Base-by-base conservation (phyloP, 2,329 filamentous ascomycete species). In the Nemania sp. region DNA sequence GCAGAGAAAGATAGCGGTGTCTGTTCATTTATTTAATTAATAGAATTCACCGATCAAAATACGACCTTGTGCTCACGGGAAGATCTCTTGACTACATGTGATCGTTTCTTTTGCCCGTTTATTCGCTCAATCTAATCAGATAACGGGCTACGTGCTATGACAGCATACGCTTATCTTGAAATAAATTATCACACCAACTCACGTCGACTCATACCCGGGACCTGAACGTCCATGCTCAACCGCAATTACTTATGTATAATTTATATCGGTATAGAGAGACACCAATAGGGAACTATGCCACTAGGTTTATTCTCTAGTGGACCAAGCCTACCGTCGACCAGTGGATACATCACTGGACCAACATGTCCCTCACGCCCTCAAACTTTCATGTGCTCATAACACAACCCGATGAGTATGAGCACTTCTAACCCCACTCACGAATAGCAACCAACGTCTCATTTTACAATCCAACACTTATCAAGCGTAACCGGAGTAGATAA, bases 161-260 rank as follows among this genome's bases (percentile, higher is more conserved):
- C 41, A 35, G 6, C 6, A 11, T 11, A 35, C 32, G 15, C n/a
- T n/a, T 20, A 45, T 45, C 41, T n/a, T 4, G 18, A 45, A 45
- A 45, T 45, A 45, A 20, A 45, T 45, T 45, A 45, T 8, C 41
- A 45, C 41, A n/a, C 41, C 41, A 45, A n/a, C 38, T 43, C 41
- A 20, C 41, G 20, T n/a, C 18, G 32, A 11, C 32, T 8, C 41
- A 45, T n/a, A 45, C 18, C 18, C 18, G 18, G 18, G 15, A 45
- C 15, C 20, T 45, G 18, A 5, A 45, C 41, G 41, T 41, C 38
- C 11, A 3, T 41, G 3, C 18, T 3, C 3, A 15, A 15, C 38
- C 13, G 18, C 7, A 7, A n/a, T 43, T n/a, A n/a, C 11, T 5
- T 2, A 11, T 43, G 18, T 45, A 45, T 45, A 20, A 20, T 45